Evolutionary conservation across 2,329 filamentous ascomycete genomes (phyloP).

Genomic region (Herpotrichia juniperi): DNA sequence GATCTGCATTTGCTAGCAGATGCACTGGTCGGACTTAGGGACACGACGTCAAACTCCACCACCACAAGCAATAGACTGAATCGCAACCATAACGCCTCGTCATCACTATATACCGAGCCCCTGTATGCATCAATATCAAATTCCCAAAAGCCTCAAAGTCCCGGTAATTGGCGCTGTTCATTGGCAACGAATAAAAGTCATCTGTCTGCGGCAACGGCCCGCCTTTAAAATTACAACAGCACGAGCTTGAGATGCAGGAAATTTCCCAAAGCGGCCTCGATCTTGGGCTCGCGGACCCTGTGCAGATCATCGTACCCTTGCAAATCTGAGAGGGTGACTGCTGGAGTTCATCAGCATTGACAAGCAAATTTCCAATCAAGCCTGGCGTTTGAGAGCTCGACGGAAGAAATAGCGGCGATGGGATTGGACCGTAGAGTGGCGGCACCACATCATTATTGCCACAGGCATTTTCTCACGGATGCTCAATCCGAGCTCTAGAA

Average conservation of each 20-base stretch:
- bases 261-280: constrained; percentile 1
- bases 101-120: constrained; percentile 5
- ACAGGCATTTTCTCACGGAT: too few relatives aligned
- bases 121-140: constrained; percentile 4
- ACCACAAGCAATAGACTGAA: neutral
- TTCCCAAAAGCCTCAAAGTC: neutral
- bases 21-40: neutral
- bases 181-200: constrained; percentile 7
- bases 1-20: neutral
- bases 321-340: neutral
- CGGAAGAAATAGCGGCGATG: neutral
- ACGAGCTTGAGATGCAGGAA: neutral
- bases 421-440: neutral
- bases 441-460: neutral
- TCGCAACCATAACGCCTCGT: neutral
- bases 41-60: neutral
- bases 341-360: neutral
- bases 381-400: neutral
- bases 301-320: constrained; percentile 3
- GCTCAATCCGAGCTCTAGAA: too few relatives aligned
- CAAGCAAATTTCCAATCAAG: neutral
- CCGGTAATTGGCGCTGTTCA: constrained; percentile 1
- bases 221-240: neutral
- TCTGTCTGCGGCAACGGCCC: constrained; percentile 4
- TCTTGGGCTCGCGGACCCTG: constrained; percentile 2